Percentiles rank a stretch among this genome's conserved stretches.
Evolutionary conservation across 345 rosid species (phyloP).

Genomic region (Eucalyptus curtisii): DNA sequence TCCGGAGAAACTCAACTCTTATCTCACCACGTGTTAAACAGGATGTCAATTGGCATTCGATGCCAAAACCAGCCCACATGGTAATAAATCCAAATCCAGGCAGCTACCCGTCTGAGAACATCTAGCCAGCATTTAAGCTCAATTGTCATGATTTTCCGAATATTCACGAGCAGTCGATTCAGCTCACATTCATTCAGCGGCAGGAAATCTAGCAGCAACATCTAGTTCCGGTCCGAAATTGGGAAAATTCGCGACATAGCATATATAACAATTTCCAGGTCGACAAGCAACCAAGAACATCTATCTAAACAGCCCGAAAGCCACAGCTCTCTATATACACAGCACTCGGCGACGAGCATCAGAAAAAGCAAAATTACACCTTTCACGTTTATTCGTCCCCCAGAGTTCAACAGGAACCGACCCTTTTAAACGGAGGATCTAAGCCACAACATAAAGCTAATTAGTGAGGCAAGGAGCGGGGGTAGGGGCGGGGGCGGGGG

Average conservation of each 20-base stretch:
- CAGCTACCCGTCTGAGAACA: background rate
- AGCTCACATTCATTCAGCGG: background rate
- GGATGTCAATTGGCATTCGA: background rate
- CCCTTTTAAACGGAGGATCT: background rate
- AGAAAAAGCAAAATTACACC: background rate
- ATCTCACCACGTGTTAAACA: background rate
- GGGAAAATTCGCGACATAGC: background rate
- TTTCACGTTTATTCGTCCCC: background rate
- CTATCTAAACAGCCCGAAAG: background rate
- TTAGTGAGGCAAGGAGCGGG: background rate
- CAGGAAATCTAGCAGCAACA: background rate
- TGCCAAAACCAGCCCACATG: background rate
- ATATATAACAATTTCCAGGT: background rate
- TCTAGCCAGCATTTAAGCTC: background rate
- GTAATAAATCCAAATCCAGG: background rate
- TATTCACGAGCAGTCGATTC: background rate
- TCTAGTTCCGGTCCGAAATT: background rate
- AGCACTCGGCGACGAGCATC: background rate
- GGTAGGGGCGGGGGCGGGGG: constrained; percentile 1
- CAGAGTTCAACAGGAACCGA: background rate
- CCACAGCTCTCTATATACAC: background rate
- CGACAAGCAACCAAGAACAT: background rate
- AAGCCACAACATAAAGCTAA: background rate
- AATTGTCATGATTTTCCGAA: background rate
- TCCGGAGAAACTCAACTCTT: background rate